Evolutionary conservation across 2,329 filamentous ascomycete genomes (phyloP), one percentile per base, ranked within the genome.

Genomic region (Colletotrichum truncatum): DNA sequence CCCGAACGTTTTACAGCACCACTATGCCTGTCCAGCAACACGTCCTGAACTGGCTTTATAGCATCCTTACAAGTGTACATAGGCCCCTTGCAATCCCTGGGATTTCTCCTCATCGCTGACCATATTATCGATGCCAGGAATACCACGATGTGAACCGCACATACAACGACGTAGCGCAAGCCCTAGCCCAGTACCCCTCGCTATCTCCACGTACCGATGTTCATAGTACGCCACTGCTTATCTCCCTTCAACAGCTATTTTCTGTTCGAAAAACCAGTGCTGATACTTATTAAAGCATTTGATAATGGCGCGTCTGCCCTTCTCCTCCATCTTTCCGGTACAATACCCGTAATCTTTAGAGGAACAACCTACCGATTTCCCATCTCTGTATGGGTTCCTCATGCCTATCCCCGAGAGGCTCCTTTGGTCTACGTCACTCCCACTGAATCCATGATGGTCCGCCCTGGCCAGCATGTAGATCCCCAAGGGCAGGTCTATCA

Each of bases 21-120:
- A 82, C 74, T 65, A 89, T 89, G 85, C 88, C 90, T 72, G 92
- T 97, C 75, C 91, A 93, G 73, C 94, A 97, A 79, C 92, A 94
- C 81, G 91, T 97, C 67, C 85, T 98, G 74, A 94, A 94, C 81
- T 98, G 95, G 95, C 89, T 98, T 6, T 97, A 97, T 81, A 96
- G 93, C 80, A 91, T 97, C 60, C 81, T 98, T 64, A 93, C 91
- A 41, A 93, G 89, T 73, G 92, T 93, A 81, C 51, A 83, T 39
- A 18, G 6, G 12, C 26, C 28, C 38, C 18, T 54, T 49, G 12
- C 16, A n/a, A n/a, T n/a, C 11, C 21, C 26, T n/a, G 6, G 12
- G 12, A 6, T n/a, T 32, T 6, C 11, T 8, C 7, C 28, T 23
- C 34, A 26, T 10, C 21, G 12, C 8, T n/a, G 64, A 62, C 56